Evolutionary conservation across 345 rosid species (phyloP).

Genomic region (Geranium rotundifolium): DNA sequence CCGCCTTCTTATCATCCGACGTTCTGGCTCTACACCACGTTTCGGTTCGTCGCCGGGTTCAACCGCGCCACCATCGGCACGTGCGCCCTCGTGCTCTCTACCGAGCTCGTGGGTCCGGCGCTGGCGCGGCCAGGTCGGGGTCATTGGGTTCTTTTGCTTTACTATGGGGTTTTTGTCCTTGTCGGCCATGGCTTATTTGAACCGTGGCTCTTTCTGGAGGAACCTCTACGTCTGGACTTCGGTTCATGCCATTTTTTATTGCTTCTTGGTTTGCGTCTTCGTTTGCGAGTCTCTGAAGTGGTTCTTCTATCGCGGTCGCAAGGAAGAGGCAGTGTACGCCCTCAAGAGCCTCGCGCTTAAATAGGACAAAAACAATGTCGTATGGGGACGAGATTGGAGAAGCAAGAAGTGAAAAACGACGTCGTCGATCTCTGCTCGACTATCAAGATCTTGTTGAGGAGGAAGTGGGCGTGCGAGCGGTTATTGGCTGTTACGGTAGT

Average conservation of each 20-base stretch:
- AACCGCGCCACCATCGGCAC: conserved; percentile 13
- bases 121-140: conserved; percentile 13
- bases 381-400: conserved; percentile 8
- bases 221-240: conserved; percentile 37
- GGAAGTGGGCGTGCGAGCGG: conserved; percentile 42
- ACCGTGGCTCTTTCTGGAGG: conserved; percentile 36
- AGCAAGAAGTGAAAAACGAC: not conserved
- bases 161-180: conserved; percentile 16
- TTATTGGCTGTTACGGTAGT: conserved; percentile 23
- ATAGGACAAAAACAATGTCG: conserved; percentile 5
- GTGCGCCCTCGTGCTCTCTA: conserved; percentile 11
- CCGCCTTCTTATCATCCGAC: conserved; percentile 6
- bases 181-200: conserved; percentile 23
- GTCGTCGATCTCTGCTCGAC: conserved; percentile 33
- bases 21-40: conserved; percentile 12
- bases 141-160: conserved; percentile 5
- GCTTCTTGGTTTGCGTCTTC: conserved; percentile 17
- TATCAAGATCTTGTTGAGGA: conserved; percentile 27
- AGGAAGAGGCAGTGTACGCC: conserved; percentile 39
- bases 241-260: conserved; percentile 26
- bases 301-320: conserved; percentile 38
- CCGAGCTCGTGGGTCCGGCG: conserved; percentile 13
- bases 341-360: conserved; percentile 31
- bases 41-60: conserved; percentile 11
- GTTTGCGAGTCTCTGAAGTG: conserved; percentile 49